A percentile compares a stretch with the other conserved stretches of the same genome.
phyloP scores from a whole-genome alignment of 768 basidiomycete species.

The Strobilomyces dryophilus region DNA sequence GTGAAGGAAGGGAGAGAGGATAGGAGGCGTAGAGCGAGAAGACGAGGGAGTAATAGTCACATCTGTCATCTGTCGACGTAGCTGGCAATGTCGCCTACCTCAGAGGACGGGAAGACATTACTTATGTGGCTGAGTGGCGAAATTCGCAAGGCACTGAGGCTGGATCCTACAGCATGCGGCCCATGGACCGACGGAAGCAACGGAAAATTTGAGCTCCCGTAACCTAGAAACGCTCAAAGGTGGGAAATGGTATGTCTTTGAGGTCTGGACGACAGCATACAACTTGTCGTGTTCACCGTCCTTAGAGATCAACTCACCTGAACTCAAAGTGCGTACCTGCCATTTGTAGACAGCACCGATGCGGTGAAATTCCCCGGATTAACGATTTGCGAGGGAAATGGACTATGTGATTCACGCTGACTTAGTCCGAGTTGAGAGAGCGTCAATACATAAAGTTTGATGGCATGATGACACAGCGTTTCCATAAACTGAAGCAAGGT shows the following conservation, averaged over 20 bases:
- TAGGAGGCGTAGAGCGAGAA: constrained; percentile 4
- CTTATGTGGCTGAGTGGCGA: constrained; percentile 1
- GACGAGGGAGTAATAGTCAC: constrained; percentile 5
- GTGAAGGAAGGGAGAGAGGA: constrained; percentile 16
- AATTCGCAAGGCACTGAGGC: constrained; percentile 2
- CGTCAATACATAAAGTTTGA: neutral
- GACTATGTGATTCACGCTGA: neutral
- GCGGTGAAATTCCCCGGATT: neutral
- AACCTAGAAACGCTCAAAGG: constrained; percentile 12
- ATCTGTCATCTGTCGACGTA: constrained; percentile 8
- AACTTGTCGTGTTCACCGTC: neutral
- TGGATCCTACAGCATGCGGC: neutral
- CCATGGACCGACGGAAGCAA: neutral
- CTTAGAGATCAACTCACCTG: constrained; percentile 3
- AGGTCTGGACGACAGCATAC: neutral
- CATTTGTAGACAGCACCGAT: neutral
- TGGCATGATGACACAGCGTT: constrained; percentile 1
- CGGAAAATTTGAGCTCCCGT: constrained; percentile 5
- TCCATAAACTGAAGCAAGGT: constrained; percentile 8
- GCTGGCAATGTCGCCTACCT: neutral
- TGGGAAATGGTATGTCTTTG: constrained; percentile 4
- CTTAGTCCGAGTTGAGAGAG: neutral
- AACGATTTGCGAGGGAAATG: neutral
- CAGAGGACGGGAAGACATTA: neutral
- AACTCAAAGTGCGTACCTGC: neutral